These are phyloP conservation scores for Podospora tetraspora DNA, from an alignment of 495 filamentous ascomycete species.

Conservation along the genomic window DNA sequence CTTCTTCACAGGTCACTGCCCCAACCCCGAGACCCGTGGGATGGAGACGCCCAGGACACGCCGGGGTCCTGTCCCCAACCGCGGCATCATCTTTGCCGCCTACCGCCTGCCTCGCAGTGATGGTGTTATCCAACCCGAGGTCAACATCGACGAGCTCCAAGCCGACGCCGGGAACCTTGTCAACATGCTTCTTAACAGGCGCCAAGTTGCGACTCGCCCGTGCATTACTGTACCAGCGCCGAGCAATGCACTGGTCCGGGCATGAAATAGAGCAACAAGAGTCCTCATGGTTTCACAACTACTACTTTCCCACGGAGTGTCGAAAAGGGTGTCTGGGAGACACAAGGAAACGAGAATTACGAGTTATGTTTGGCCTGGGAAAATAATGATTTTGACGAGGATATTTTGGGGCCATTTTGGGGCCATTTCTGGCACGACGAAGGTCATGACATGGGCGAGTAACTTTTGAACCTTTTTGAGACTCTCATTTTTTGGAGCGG, in stretches of 20 bases:
- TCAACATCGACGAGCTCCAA: not conserved
- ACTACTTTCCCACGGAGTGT: not conserved
- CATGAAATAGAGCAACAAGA: not conserved
- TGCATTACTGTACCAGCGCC: not conserved
- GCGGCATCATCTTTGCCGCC: conserved; percentile 41
- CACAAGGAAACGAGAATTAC: not conserved
- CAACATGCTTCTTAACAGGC: not conserved
- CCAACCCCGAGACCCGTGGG: not conserved
- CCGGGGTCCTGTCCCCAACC: conserved; percentile 20
- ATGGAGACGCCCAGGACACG: not conserved
- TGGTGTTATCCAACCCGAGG: not conserved
- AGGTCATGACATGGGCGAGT: not conserved
- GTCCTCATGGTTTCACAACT: not conserved
- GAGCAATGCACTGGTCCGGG: not conserved
- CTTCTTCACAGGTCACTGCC: conserved; percentile 32
- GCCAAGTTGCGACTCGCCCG: not conserved
- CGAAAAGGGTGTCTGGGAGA: not conserved
- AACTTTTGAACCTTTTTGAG: not conserved
- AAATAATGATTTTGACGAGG: not conserved
- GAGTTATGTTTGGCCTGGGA: not conserved
- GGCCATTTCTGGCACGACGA: not conserved
- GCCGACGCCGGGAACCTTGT: not conserved
- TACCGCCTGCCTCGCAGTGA: conserved; percentile 25
- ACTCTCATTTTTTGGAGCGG: not conserved
- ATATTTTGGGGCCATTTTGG: not conserved